A percentile compares a stretch with the other conserved stretches of the same genome.
Evolutionary conservation across 805 yeast genomes (phyloP).

Genomic region (Yueomyces sinensis): DNA sequence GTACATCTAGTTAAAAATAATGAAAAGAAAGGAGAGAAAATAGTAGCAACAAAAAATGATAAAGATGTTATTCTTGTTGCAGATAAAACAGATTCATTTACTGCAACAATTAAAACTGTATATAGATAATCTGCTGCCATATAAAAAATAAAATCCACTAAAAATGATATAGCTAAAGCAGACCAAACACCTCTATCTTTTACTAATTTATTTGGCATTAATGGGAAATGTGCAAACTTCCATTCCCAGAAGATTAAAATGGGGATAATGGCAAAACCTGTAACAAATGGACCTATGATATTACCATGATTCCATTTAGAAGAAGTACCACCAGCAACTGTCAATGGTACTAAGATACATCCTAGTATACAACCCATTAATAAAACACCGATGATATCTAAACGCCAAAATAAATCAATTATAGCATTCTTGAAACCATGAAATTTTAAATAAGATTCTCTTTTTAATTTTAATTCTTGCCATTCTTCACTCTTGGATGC

Average conservation of each 20-base stretch:
- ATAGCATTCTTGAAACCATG: constrained; percentile 13
- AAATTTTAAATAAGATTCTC: constrained; percentile 5
- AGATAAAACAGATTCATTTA: constrained; percentile 42
- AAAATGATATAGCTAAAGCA: constrained; percentile 45
- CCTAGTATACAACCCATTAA: constrained; percentile 44
- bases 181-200: constrained; percentile 54
- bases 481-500: constrained; percentile 28
- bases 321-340: constrained; percentile 48
- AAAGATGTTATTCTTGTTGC: constrained; percentile 53
- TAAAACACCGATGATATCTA: constrained; percentile 50
- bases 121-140: constrained; percentile 61
- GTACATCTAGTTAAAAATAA: constrained; percentile 34
- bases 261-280: constrained; percentile 42
- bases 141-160: constrained; percentile 49
- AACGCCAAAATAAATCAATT: constrained; percentile 39
- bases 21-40: constrained; percentile 47
- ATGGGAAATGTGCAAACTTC: constrained; percentile 39
- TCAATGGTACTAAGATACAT: constrained; percentile 50
- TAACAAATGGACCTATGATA: constrained; percentile 50
- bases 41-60: constrained; percentile 51
- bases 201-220: constrained; percentile 40
- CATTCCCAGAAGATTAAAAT: constrained; percentile 44
- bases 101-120: constrained; percentile 51
- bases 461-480: constrained; percentile 22
- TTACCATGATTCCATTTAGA: constrained; percentile 42